phyloP scores from a whole-genome alignment of 1,284 basidiomycete genomes.

The Tylopilus sp. region DNA sequence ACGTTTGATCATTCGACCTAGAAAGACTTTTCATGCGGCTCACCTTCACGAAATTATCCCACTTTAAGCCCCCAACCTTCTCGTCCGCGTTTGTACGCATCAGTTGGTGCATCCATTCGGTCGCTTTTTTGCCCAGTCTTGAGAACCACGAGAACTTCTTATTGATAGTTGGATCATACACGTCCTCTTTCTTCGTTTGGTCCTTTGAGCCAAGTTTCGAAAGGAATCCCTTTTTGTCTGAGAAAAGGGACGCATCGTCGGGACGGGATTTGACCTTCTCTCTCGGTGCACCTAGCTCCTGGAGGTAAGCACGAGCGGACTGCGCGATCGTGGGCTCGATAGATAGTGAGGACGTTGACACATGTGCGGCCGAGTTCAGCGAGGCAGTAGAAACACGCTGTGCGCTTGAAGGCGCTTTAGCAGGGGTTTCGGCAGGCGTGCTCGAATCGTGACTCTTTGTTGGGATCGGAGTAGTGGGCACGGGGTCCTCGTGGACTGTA shows the following conservation, averaged over 20 bases:
- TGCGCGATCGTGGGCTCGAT: slow-evolving; percentile 51
- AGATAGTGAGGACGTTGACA: slow-evolving; percentile 46
- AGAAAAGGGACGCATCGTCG: slow-evolving; percentile 49
- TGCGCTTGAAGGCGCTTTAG: slow-evolving; percentile 16
- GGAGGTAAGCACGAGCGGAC: slow-evolving; percentile 66
- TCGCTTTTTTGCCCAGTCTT: slow-evolving; percentile 56
- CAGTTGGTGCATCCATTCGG: slow-evolving; percentile 59
- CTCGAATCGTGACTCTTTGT: slow-evolving; percentile 19
- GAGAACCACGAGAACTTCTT: slow-evolving; percentile 52
- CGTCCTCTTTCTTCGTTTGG: slow-evolving; percentile 38
- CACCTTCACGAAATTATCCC: slow-evolving; percentile 65
- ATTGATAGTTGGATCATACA: slow-evolving; percentile 33
- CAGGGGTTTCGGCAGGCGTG: slow-evolving; percentile 17
- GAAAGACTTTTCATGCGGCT: background rate
- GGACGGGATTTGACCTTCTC: slow-evolving; percentile 67
- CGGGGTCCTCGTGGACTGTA: slow-evolving; percentile 19
- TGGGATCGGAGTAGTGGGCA: slow-evolving; percentile 17
- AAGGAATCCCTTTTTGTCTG: slow-evolving; percentile 49
- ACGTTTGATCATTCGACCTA: background rate
- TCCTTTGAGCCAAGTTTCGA: slow-evolving; percentile 44
- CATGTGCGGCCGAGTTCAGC: slow-evolving; percentile 30
- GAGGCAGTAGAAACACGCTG: slow-evolving; percentile 22
- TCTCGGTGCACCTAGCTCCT: slow-evolving; percentile 48
- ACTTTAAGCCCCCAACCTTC: slow-evolving; percentile 65
- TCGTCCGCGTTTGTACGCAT: slow-evolving; percentile 54